These are phyloP conservation scores for Babesia bovis DNA, from an alignment of 169 alveolate species.

Conservation along the genomic window DNA sequence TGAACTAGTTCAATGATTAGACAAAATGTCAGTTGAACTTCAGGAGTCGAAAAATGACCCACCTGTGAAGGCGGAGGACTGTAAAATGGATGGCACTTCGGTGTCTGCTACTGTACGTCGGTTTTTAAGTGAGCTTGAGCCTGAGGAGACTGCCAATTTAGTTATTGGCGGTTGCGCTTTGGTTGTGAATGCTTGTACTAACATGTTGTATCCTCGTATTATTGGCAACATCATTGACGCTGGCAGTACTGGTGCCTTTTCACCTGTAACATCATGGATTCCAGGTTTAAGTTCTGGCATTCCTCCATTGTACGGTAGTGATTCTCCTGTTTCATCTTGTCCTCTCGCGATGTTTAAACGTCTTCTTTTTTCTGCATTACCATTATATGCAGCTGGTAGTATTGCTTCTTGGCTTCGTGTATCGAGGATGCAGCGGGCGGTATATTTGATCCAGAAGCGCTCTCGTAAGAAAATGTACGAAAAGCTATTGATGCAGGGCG, in stretches of 20 bases:
- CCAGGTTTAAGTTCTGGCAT: neutral
- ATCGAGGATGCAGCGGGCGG: constrained; percentile 37
- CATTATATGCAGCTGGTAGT: constrained; percentile 48
- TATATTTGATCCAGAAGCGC: constrained; percentile 62
- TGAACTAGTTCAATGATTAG: too few relatives aligned
- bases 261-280: neutral
- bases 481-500: constrained; percentile 52
- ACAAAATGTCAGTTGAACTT: neutral
- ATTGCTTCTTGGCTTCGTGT: constrained; percentile 60
- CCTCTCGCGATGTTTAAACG: constrained; percentile 42
- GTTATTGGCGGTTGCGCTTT: constrained; percentile 42
- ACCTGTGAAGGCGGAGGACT: constrained; percentile 10
- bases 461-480: constrained; percentile 46
- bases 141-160: constrained; percentile 32
- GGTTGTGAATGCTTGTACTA: constrained; percentile 50
- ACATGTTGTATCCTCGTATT: constrained; percentile 58
- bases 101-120: constrained; percentile 16
- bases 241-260: constrained; percentile 23
- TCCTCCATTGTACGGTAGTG: constrained; percentile 14
- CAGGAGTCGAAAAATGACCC: constrained; percentile 7
- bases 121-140: constrained; percentile 43
- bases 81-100: neutral
- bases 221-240: constrained; percentile 61
- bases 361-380: constrained; percentile 41
- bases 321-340: neutral